Evolutionary conservation across 2,329 filamentous ascomycete species (phyloP), one percentile per base, ranked within the genome.

Genomic region (Trichoderma simmonsii): DNA sequence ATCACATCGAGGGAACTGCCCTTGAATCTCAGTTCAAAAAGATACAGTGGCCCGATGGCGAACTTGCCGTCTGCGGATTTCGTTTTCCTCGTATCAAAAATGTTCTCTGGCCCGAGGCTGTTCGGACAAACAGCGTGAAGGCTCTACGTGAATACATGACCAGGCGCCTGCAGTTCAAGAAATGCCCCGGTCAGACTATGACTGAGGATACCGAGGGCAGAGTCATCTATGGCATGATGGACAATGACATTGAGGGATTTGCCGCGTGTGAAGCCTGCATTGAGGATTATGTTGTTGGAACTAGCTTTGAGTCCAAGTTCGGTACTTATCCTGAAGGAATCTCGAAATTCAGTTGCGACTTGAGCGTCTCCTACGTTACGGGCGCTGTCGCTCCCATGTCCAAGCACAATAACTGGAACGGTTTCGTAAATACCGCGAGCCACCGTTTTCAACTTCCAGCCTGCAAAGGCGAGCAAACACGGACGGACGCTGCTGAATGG

Each of bases 181-280:
- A 76, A 14, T 84, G 82, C 69, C 80, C 77, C 4, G 80, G 77
- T 0, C 67, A 64, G 6, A 66, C n/a, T 0, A 77, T 72, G 4
- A 73, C 72, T 0, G 77, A 62, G 0, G 61, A 69, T 1, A 36
- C 78, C 78, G 3, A 76, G 74, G 0, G 59, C 78, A 21, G 80
- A 75, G 18, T 83, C 79, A 78, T 81, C 56, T 62, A 76, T 70
- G 72, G 76, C 0, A 74, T 81, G 71, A 75, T 51, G 14, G 71
- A 79, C 6, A 71, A 77, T 1, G 78, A 78, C 2, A 74, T 82
- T 0, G 72, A 76, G 0, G 77, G 78, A 2, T 78, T 83, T 34
- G 74, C 82, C 3, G 75, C 80, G 0, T 84, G 82, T 34, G 78
- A 83, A 36, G 79, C 82, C 11, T 84, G 82, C 65, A 80, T 78